Conservation (phyloP, 176 grass and related monocot genomes). For the Cenchrus purpureus region DNA sequence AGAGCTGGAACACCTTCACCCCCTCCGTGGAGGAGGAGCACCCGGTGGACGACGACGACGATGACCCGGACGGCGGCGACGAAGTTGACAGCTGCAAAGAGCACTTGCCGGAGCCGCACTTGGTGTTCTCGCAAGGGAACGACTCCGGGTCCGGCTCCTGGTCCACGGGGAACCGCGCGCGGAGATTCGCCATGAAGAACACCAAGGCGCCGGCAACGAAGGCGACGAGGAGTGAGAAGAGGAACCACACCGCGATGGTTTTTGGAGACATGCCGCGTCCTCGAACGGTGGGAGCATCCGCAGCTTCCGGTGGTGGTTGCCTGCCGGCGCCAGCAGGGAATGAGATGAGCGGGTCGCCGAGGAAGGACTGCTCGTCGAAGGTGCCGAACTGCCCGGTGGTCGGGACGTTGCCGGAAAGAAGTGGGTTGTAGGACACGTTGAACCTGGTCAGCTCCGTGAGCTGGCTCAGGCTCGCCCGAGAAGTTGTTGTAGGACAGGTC, state of each 20-base stretch:
- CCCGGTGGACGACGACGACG: constrained; percentile 3
- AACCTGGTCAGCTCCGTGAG: constrained; percentile 65
- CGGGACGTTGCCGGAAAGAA: constrained; percentile 62
- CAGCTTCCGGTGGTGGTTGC: background rate
- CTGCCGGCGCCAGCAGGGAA: background rate
- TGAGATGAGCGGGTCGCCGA: constrained; percentile 70
- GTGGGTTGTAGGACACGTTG: constrained; percentile 82
- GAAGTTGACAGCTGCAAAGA: constrained; percentile 27
- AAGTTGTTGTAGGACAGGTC: constrained; percentile 88
- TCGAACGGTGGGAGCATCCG: background rate
- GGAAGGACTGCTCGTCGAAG: constrained; percentile 76
- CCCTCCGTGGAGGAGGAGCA: constrained; percentile 51
- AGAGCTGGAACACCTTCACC: constrained; percentile 72
- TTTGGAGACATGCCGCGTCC: background rate
- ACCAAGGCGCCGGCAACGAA: constrained; percentile 47
- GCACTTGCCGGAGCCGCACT: constrained; percentile 47
- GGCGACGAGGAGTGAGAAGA: constrained; percentile 46
- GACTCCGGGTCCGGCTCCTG: constrained; percentile 46
- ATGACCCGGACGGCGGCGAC: constrained; percentile 34
- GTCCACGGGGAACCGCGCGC: constrained; percentile 43
- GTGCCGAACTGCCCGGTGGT: constrained; percentile 51
- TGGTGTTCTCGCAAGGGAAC: constrained; percentile 41
- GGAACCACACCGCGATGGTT: constrained; percentile 48
- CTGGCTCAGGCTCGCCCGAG: constrained; percentile 65
- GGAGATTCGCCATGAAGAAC: constrained; percentile 40